Conservation (phyloP, 371 early-diverging fungal genomes). For the Rhizopus stolonifer region DNA sequence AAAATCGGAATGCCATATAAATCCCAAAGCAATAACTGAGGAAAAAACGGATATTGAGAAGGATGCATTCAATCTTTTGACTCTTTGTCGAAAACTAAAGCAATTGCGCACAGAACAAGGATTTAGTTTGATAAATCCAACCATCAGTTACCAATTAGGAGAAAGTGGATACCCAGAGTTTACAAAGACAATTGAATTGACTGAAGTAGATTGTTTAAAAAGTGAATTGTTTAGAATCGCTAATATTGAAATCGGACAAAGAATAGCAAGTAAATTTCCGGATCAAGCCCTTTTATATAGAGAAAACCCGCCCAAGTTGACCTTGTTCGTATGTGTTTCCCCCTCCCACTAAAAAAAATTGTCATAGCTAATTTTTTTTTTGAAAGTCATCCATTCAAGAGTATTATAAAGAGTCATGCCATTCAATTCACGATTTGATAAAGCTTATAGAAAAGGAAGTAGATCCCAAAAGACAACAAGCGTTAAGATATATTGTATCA, state of each 20-base stretch:
- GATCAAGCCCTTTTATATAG: conserved; percentile 37
- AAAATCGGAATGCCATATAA: conserved; percentile 58
- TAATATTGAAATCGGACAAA: conserved; percentile 37
- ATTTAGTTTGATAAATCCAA: conserved; percentile 4
- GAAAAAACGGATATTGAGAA: not conserved
- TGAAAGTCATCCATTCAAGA: conserved; percentile 17
- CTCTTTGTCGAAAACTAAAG: conserved; percentile 20
- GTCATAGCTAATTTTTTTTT: too few relatives aligned
- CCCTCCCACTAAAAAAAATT: conserved; percentile 3
- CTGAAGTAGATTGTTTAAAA: conserved; percentile 20
- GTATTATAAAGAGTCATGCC: conserved; percentile 18
- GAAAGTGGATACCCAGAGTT: conserved; percentile 30
- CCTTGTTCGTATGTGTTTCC: conserved; percentile 16
- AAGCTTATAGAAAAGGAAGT: conserved; percentile 7
- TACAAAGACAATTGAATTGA: conserved; percentile 5
- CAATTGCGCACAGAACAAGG: conserved; percentile 16
- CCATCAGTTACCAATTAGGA: conserved; percentile 20
- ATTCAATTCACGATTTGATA: conserved; percentile 17
- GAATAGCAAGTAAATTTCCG: conserved; percentile 32
- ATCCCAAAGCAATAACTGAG: conserved; percentile 33
- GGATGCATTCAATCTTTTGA: conserved; percentile 7
- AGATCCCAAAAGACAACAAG: conserved; percentile 21
- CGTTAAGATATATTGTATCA: conserved; percentile 57
- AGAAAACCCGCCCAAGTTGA: conserved; percentile 23
- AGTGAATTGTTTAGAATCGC: conserved; percentile 33